phyloP scores from a whole-genome alignment of 208 protist species.

The Leishmania tarentolae region DNA sequence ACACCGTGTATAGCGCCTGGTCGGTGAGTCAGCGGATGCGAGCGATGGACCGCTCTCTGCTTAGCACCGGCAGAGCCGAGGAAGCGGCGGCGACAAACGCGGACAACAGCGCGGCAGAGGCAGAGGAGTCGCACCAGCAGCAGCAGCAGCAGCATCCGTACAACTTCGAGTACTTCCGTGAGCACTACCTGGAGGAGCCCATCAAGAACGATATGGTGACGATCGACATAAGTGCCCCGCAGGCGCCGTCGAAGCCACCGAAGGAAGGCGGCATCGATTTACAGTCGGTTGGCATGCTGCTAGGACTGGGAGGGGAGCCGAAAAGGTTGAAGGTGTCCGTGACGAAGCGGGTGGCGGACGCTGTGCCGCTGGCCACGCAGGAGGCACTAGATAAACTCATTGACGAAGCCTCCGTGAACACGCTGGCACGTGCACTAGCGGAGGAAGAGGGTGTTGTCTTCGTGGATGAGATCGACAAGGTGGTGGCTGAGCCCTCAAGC shows the following conservation, averaged over 20 bases:
- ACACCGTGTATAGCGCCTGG: conserved; percentile 81
- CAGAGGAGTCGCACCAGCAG: conserved; percentile 16
- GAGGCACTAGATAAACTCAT: conserved; percentile 91
- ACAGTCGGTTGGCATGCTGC: conserved; percentile 66
- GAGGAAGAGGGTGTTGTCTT: conserved; percentile 98
- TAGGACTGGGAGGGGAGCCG: conserved; percentile 58
- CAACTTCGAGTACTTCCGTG: conserved; percentile 81
- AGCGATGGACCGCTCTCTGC: conserved; percentile 23
- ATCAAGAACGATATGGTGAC: conserved; percentile 79
- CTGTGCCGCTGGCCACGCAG: conserved; percentile 82
- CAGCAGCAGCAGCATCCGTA: conserved; percentile 34
- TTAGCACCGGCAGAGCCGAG: conserved; percentile 14
- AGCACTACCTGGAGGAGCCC: conserved; percentile 66
- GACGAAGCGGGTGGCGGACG: conserved; percentile 76
- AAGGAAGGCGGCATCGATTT: conserved; percentile 53
- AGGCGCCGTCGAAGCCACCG: conserved; percentile 35
- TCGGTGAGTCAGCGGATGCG: conserved; percentile 40
- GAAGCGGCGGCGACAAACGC: conserved; percentile 9
- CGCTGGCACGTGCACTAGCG: conserved; percentile 73
- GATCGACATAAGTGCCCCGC: conserved; percentile 68
- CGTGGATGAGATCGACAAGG: conserved; percentile 99
- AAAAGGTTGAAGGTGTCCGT: conserved; percentile 58
- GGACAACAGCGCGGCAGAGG: neutral
- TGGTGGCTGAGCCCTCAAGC: conserved; percentile 69
- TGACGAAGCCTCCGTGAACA: conserved; percentile 86